Percentiles rank a stretch among this genome's conserved stretches.
phyloP scores from a whole-genome alignment of 148 eudicot species.

The Gaultheria prostrata region DNA sequence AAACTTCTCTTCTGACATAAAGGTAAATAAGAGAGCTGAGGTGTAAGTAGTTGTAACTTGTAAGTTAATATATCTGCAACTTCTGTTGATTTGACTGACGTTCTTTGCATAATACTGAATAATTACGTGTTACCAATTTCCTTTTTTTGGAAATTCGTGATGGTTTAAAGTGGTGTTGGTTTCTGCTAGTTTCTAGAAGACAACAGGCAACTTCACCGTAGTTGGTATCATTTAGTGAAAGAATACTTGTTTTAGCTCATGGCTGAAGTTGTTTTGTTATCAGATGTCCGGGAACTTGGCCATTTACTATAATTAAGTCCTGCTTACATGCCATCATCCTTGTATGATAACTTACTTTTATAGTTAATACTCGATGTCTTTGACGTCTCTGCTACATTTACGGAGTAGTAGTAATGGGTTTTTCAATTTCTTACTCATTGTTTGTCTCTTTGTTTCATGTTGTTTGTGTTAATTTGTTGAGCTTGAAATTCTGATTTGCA shows the following conservation, averaged over 20 bases:
- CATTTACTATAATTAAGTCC: not conserved
- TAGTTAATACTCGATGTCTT: not conserved
- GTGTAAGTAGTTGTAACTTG: not conserved
- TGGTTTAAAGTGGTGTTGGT: not conserved
- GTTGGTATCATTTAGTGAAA: not conserved
- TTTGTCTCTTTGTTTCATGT: not conserved
- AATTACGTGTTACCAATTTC: not conserved
- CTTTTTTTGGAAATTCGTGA: not conserved
- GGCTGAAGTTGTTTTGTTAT: conserved; percentile 2
- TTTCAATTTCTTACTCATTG: not conserved
- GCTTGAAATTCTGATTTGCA: not conserved
- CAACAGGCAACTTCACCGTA: not conserved
- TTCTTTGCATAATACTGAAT: not conserved
- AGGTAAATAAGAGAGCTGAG: conserved; percentile 42
- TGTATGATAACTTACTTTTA: not conserved
- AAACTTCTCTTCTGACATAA: conserved; percentile 91
- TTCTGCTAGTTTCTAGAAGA: not conserved
- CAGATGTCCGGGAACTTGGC: not conserved
- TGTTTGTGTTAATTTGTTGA: not conserved
- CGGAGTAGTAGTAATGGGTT: not conserved
- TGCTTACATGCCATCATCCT: not conserved
- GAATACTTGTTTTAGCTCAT: not conserved
- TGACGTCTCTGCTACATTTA: not conserved
- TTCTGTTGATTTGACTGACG: not conserved
- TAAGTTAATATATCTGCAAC: not conserved